Base-by-base conservation (phyloP, 2,329 filamentous ascomycete species). In the Xylariaceae sp. region DNA sequence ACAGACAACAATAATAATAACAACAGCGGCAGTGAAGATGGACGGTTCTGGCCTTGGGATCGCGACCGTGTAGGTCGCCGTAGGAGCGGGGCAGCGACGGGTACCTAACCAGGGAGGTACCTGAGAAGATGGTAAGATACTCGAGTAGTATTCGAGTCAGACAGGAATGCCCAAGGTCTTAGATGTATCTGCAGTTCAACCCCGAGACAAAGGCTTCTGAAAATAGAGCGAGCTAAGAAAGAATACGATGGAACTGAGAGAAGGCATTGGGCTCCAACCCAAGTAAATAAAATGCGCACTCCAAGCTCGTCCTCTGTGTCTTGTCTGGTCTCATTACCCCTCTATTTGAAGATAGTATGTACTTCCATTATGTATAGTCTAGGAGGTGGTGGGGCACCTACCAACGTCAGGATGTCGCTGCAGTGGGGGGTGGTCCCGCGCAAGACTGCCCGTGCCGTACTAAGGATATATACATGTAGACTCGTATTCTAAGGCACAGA, bases 1-100 rank as follows among this genome's bases (percentile, higher is more conserved):
- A 59, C 43, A 53, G 53, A 53, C 30, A 32, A 49, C 47, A 54
- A 39, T 20, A 39, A 26, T 18, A 26, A 26, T 26, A 33, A n/a
- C n/a, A 8, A 47, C 16, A 16, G 45, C 41, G 40, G 27, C 11
- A 47, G 35, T 13, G 36, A 48, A 47, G 41, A 56, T 52, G 30
- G 56, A 36, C 32, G 30, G 29, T 37, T 54, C 55, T 50, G 41
- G 41, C 45, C 39, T 50, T 50, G 24, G 36, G 44, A 55, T 55
- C 51, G 51, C 42, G 54, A 58, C 42, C 30, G 39, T 49, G 44
- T 33, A 32, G 43, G 48, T 46, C 27, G 23, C 36, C 26, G 20
- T 13, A 18, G 21, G 35, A 52, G 56, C 49, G 53, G 50, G 49
- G 49, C 53, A 48, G 21, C 30, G 36, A 50, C 36, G 23, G 21